Percentiles rank a stretch among this genome's conserved stretches.
phyloP scores from a whole-genome alignment of 2,329 filamentous ascomycete species.

The Hymenoscyphus occultus region DNA sequence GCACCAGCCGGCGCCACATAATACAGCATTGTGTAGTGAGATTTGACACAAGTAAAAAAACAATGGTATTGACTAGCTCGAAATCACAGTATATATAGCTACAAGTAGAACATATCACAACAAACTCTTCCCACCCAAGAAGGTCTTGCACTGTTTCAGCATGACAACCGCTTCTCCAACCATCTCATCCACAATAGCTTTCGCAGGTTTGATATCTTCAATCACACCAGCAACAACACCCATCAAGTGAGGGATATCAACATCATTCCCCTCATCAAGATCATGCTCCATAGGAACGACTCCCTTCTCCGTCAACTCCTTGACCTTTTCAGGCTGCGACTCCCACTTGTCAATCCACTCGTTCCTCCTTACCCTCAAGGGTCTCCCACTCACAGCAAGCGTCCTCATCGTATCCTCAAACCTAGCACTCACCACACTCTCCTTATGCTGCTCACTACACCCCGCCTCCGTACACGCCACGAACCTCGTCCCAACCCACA shows the following conservation, averaged over 20 bases:
- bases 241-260: constrained; percentile 89
- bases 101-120: constrained; percentile 19
- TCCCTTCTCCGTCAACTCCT: constrained; percentile 70
- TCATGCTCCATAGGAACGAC: constrained; percentile 81
- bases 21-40: no score
- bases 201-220: constrained; percentile 73
- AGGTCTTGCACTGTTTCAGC: constrained; percentile 59
- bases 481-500: constrained; percentile 94
- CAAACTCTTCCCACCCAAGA: constrained; percentile 48
- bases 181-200: constrained; percentile 87
- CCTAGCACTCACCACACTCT: constrained; percentile 73
- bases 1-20: no score
- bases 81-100: background rate
- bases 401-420: constrained; percentile 81
- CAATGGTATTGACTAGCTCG: background rate
- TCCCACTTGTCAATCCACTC: constrained; percentile 85
- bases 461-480: constrained; percentile 80
- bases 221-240: constrained; percentile 86
- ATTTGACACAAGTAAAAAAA: background rate
- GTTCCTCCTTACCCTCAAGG: constrained; percentile 76
- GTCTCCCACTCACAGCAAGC: constrained; percentile 77
- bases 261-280: constrained; percentile 74
- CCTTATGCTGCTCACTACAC: constrained; percentile 78
- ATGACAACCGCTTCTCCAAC: constrained; percentile 70
- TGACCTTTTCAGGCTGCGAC: constrained; percentile 68